Evolutionary conservation across 306 rosid genomes (phyloP), one percentile per base, ranked within the genome.

Genomic region (Castanopsis chinensis): DNA sequence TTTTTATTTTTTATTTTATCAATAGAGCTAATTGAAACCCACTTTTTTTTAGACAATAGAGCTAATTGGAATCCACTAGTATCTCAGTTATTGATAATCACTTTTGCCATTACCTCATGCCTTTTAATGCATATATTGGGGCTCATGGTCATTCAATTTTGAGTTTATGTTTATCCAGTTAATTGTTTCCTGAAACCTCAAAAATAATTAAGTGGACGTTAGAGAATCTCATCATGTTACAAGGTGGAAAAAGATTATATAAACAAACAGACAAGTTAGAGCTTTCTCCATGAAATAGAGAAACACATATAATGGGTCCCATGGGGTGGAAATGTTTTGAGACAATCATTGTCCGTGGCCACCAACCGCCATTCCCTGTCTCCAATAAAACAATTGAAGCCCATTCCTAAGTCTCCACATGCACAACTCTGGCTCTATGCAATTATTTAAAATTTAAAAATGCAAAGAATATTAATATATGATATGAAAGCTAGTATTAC

Each of bases 361-460:
- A 70, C 85, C 85, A 85, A 80, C 82, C 80, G 77, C 88, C 87
- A 86, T 84, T 74, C 82, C 85, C 83, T 41, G 11, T 7, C 45
- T 81, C 54, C 78, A 57, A 71, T 55, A 86, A 83, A 87, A 79
- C 83, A 80, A 83, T 52, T 80, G 80, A 61, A 77, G 78, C 58
- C 86, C 81, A 82, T 84, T 78, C 55, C 67, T 33, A 56, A 61
- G 54, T 76, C 81, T 85, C 72, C 91, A 92, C 95, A 89, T 90
- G 97, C 90, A 85, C 78, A 80, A 85, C 84, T 82, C 90, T 87
- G 91, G 86, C 93, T 65, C 60, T 71, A 49, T 78, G 77, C 85
- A 87, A 85, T 80, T 57, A 76, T 64, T 49, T 72, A 64, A 52
- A 41, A 32, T 55, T 54, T 18, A 23, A 43, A 61, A 76, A 58